phyloP scores from a whole-genome alignment of 2,329 filamentous ascomycete species.

The Chaetomium globosum region DNA sequence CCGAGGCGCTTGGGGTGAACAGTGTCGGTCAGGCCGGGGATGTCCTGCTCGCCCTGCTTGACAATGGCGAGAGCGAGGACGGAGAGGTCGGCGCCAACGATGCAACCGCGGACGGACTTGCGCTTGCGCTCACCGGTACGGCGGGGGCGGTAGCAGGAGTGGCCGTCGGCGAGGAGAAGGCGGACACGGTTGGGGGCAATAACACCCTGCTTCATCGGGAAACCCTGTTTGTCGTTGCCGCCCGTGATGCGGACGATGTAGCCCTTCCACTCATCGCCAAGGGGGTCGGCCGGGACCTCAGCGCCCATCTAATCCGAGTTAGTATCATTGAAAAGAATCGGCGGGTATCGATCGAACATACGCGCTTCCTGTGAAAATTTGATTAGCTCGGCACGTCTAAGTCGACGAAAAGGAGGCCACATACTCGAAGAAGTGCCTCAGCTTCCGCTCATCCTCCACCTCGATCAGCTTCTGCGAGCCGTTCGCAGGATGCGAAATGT shows the following conservation, averaged over 20 bases:
- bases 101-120: slow-evolving; percentile 98
- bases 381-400: slow-evolving; percentile 29
- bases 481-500: slow-evolving; percentile 91
- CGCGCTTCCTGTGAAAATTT: slow-evolving; percentile 33
- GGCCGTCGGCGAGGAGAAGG: slow-evolving; percentile 91
- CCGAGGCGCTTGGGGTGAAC: slow-evolving; percentile 99
- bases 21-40: slow-evolving; percentile 95
- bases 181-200: slow-evolving; percentile 98
- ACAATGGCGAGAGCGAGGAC: slow-evolving; percentile 93
- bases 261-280: slow-evolving; percentile 99
- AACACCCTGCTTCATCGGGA: slow-evolving; percentile 99
- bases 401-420: slow-evolving; percentile 41
- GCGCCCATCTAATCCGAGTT: slow-evolving; percentile 68
- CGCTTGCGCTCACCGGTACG: slow-evolving; percentile 98
- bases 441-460: slow-evolving; percentile 98
- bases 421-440: slow-evolving; percentile 97
- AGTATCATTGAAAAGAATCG: slow-evolving; percentile 30
- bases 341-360: slow-evolving; percentile 32
- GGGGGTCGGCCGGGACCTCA: slow-evolving; percentile 88
- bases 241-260: slow-evolving; percentile 99
- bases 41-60: slow-evolving; percentile 95
- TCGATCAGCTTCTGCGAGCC: slow-evolving; percentile 99
- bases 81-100: slow-evolving; percentile 92
- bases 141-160: slow-evolving; percentile 99
- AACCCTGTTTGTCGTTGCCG: slow-evolving; percentile 99